Evolutionary conservation across 2,329 filamentous ascomycete genomes (phyloP), one percentile per base, ranked within the genome.

Genomic region (Scedosporium aurantiacum): DNA sequence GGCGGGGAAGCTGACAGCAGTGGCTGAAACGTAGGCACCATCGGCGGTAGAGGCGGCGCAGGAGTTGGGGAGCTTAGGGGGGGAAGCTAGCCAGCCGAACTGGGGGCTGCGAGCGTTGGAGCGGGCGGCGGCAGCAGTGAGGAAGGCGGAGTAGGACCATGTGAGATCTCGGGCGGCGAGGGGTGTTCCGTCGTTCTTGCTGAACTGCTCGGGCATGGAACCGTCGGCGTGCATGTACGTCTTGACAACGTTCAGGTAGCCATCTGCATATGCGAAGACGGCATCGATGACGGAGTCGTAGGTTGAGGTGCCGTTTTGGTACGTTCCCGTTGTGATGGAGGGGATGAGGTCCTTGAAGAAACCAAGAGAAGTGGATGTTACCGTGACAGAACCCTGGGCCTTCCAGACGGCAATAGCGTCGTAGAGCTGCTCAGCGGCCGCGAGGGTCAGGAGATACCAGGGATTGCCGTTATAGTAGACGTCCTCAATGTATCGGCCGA

Each of bases 401-500:
- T 86, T 78, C 88, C 88, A 93, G 58, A 87, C 84, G 65, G 87
- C 86, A 1, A 91, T 68, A 1, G 90, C 87, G 67, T 89, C 86
- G 70, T 91, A 93, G 2, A 95, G 80, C 69, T 89, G 86, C 72
- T 94, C 90, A 2, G 89, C 90, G 0, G 88, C 88, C 1, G 88
- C 89, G 32, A 91, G 78, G 1, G 88, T 93, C 67, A 82, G 82
- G 12, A 93, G 79, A 67, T 91, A 89, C 90, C 90, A 94, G 1
- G 90, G 90, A 71, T 94, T 91, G 1, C 89, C 89, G 63, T 83
- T 83, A 71, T 86, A 88, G 73, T 93, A 94, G 3, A 78, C 73
- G 66, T 95, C 89, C 70, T 90, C 87, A 0, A 84, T 73, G 69
- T 91, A 90, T 63, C 88, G 78, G 54, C 88, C 87, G 5, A 88